Percentiles rank a stretch among this genome's conserved stretches.
Conservation (phyloP, 2,329 filamentous ascomycete species). For the Pseudogymnoascus sp. region DNA sequence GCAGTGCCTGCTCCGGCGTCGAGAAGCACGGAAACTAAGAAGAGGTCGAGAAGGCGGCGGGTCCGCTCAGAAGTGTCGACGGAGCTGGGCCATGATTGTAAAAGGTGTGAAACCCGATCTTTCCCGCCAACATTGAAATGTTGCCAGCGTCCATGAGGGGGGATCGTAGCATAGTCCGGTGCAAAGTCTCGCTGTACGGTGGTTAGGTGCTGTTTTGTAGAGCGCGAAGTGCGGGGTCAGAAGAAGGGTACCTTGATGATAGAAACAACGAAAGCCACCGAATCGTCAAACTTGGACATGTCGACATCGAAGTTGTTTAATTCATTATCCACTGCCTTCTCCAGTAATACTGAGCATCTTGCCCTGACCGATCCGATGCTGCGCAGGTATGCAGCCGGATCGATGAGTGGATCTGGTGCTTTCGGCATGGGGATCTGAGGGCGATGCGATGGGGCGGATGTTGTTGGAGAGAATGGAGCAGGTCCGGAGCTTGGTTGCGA, state of each 20-base stretch:
- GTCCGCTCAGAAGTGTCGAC: constrained; percentile 68
- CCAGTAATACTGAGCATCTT: constrained; percentile 50
- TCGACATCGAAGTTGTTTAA: constrained; percentile 66
- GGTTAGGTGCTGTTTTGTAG: not conserved
- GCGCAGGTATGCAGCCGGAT: constrained; percentile 83
- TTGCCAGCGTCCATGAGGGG: constrained; percentile 78
- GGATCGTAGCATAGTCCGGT: constrained; percentile 64
- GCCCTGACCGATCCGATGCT: constrained; percentile 86
- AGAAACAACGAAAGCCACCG: constrained; percentile 61
- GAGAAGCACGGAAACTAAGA: constrained; percentile 71
- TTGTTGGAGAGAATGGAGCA: constrained; percentile 10
- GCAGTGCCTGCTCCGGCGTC: constrained; percentile 82
- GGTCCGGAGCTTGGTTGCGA: not conserved
- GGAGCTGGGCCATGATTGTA: constrained; percentile 59
- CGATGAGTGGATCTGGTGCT: constrained; percentile 77
- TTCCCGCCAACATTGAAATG: constrained; percentile 76
- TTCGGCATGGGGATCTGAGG: constrained; percentile 74
- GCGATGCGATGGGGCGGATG: constrained; percentile 37
- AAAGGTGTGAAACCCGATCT: constrained; percentile 63
- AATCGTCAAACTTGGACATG: constrained; percentile 59
- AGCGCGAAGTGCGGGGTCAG: constrained; percentile 11
- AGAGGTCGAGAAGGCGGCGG: constrained; percentile 68
- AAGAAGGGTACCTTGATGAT: constrained; percentile 58
- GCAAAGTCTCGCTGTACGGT: constrained; percentile 56
- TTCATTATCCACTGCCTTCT: constrained; percentile 59